Base-by-base conservation (phyloP, 2,329 filamentous ascomycete genomes). In the Macroventuria anomochaeta region DNA sequence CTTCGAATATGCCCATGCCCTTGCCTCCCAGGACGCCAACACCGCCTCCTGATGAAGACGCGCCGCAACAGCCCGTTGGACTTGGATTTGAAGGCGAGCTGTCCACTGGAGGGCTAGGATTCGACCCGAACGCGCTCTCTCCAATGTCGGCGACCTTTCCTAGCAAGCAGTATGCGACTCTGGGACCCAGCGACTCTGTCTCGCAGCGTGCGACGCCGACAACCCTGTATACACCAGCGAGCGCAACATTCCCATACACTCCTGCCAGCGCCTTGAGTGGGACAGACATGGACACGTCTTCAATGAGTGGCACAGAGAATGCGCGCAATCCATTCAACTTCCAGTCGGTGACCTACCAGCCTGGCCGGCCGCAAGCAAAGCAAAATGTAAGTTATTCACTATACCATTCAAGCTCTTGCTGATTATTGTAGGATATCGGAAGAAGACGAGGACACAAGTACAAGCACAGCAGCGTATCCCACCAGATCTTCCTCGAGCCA, bases 401-500 rank as follows among this genome's bases (percentile, higher is more conserved):
- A 20, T 25, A 10, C 33, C 17, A 23, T 7, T 31, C 33, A 20
- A 28, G 18, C 34, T 12, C n/a, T 17, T 43, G 58, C 54, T 75
- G 59, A 74, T 64, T 63, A 60, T 47, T 32, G 46, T 74, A 96
- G 88, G 93, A 91, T 65, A 86, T 97, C 59, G 93, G 93, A 59
- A 91, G 96, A 75, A 87, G 95, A 62, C 88, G 93, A 57, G 95
- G 95, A 58, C 95, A 99, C 79, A 92, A 95, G 74, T 99, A 99
- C 82, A 96, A 97, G 73, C 93, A 97, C 79, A 96, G 90, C 73
- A 96, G 91, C 72, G 89, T 99, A 52, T 96, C 91, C 17, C 93
- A 97, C 73, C 93, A 97, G 75, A 96, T 97, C 75, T 96, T 97
- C 75, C 90, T 96, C 65, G 92, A 97, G 73, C 95, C 95, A 6